Conservation (phyloP, 2,329 filamentous ascomycete species). For the Cladophialophora psammophila region DNA sequence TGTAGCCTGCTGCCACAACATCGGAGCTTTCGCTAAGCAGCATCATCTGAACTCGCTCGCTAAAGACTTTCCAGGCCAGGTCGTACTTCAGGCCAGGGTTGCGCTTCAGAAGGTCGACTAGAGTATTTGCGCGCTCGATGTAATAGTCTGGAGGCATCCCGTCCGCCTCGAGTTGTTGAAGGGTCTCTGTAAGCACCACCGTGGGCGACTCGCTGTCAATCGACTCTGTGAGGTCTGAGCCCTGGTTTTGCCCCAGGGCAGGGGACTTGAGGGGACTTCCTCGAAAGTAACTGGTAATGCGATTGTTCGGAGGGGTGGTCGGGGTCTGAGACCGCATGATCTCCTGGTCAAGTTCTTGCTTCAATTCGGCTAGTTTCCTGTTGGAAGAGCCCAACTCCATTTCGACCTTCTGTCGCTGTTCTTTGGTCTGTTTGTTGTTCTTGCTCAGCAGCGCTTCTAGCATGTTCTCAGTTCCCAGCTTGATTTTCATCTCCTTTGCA, state of each 20-base stretch:
- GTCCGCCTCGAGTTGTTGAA: conserved; percentile 87
- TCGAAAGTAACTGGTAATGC: conserved; percentile 65
- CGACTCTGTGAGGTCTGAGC: conserved; percentile 68
- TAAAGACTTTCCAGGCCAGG: conserved; percentile 93
- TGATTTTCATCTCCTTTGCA: conserved; percentile 96
- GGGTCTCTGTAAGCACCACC: conserved; percentile 84
- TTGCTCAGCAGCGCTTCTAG: conserved; percentile 92
- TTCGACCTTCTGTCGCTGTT: conserved; percentile 79
- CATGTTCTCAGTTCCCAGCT: conserved; percentile 96
- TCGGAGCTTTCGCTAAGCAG: conserved; percentile 94
- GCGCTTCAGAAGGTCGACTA: conserved; percentile 96
- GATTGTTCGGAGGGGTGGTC: conserved; percentile 54
- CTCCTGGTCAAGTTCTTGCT: conserved; percentile 66
- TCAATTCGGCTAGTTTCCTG: conserved; percentile 68
- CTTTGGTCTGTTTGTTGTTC: conserved; percentile 93
- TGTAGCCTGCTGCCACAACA: conserved; percentile 92
- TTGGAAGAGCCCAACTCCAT: conserved; percentile 91
- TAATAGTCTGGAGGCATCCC: conserved; percentile 94
- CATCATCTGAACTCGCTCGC: conserved; percentile 92
- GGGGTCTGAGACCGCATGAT: conserved; percentile 65
- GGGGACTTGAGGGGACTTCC: conserved; percentile 63
- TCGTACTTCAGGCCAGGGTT: conserved; percentile 96
- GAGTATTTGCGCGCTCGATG: conserved; percentile 85
- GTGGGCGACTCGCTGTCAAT: conserved; percentile 80
- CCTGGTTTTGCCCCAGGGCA: conserved; percentile 50